A percentile compares a stretch with the other conserved stretches of the same genome.
Evolutionary conservation across 768 basidiomycete genomes (phyloP).

Genomic region (Lactifluus volemus): DNA sequence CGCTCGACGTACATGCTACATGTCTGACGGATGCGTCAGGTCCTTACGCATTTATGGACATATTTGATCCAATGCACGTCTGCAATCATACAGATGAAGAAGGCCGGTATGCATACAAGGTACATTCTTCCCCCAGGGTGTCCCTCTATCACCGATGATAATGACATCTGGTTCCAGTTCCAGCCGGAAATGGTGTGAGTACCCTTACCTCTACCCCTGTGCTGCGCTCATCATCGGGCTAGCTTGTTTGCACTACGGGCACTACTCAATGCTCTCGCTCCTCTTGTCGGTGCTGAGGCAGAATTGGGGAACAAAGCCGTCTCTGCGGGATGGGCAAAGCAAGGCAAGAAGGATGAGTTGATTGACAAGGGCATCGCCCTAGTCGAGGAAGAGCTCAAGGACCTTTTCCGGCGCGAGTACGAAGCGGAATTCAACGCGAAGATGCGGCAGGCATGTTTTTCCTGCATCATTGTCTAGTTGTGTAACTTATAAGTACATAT

Average conservation of each 20-base stretch:
- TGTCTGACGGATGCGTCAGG: conserved; percentile 33
- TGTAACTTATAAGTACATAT: background rate
- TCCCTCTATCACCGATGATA: conserved; percentile 5
- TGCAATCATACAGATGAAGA: conserved; percentile 84
- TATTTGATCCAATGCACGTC: conserved; percentile 75
- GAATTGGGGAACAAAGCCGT: conserved; percentile 43
- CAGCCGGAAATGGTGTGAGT: conserved; percentile 77
- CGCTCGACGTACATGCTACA: background rate
- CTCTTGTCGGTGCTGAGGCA: conserved; percentile 78
- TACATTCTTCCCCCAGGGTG: conserved; percentile 19
- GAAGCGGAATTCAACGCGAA: conserved; percentile 54
- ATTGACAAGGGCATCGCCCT: conserved; percentile 43
- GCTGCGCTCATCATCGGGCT: conserved; percentile 3
- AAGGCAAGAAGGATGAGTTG: conserved; percentile 49
- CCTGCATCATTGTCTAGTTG: background rate
- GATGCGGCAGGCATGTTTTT: conserved; percentile 53
- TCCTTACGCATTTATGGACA: conserved; percentile 93
- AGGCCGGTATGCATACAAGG: conserved; percentile 69
- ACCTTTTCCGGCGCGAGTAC: conserved; percentile 48
- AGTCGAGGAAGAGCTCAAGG: conserved; percentile 52
- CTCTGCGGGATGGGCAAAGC: conserved; percentile 55
- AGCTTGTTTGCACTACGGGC: conserved; percentile 75
- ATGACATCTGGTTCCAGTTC: conserved; percentile 30
- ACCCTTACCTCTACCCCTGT: background rate
- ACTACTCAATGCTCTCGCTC: conserved; percentile 68